phyloP scores from a whole-genome alignment of 2,329 filamentous ascomycete species.

The Aspergillus sp. region DNA sequence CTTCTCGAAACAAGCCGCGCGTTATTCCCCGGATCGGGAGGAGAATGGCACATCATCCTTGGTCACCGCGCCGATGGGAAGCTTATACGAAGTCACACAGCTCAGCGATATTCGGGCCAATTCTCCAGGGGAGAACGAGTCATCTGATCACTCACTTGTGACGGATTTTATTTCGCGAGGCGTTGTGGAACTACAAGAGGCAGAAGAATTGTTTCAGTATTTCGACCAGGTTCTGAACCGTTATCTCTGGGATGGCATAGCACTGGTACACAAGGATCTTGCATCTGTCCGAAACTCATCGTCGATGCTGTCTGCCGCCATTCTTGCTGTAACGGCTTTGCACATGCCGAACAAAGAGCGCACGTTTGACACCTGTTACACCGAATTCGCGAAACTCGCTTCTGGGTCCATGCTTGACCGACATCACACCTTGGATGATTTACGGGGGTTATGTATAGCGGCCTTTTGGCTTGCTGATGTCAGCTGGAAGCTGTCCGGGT shows the following conservation, averaged over 20 bases:
- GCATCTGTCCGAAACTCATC: conserved; percentile 43
- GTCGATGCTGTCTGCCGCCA: conserved; percentile 35
- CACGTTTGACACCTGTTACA: conserved; percentile 44
- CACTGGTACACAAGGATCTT: conserved; percentile 41
- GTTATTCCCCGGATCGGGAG: conserved; percentile 31
- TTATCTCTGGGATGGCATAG: conserved; percentile 39
- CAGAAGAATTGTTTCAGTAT: conserved; percentile 36
- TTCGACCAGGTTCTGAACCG: conserved; percentile 37
- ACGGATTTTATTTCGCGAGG: conserved; percentile 49
- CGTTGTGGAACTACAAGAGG: conserved; percentile 38
- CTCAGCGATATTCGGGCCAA: conserved; percentile 31
- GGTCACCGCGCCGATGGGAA: conserved; percentile 42
- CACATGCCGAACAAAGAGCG: conserved; percentile 43
- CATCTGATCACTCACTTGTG: conserved; percentile 28
- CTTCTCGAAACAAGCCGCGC: conserved; percentile 21
- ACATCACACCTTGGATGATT: conserved; percentile 45
- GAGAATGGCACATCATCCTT: conserved; percentile 30
- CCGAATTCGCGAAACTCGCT: conserved; percentile 48
- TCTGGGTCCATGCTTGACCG: conserved; percentile 48
- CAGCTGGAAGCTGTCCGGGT: conserved; percentile 41
- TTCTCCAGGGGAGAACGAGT: conserved; percentile 25
- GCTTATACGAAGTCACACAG: conserved; percentile 45
- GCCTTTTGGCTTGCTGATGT: conserved; percentile 53
- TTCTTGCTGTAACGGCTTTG: conserved; percentile 46
- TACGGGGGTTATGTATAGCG: conserved; percentile 49